Evolutionary conservation across 2,329 filamentous ascomycete genomes (phyloP).

Genomic region (Lojkania enalia): DNA sequence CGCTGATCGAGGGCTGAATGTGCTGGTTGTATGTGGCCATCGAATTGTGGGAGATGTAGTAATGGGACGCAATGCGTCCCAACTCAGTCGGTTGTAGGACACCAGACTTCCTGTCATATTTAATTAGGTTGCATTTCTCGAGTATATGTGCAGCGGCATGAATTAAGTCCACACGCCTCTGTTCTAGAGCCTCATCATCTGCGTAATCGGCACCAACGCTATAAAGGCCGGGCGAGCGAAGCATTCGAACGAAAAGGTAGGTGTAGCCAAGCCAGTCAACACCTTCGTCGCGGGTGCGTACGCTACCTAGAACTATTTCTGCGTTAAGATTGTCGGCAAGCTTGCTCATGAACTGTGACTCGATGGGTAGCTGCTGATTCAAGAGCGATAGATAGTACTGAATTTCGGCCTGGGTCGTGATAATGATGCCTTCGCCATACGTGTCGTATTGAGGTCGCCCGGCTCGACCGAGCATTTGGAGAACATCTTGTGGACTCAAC

Average conservation of each 20-base stretch:
- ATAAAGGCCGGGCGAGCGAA: slow-evolving; percentile 91
- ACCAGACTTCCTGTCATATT: slow-evolving; percentile 93
- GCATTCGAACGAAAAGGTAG: slow-evolving; percentile 96
- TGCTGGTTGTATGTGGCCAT: slow-evolving; percentile 98
- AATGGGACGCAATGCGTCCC: slow-evolving; percentile 93
- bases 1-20: slow-evolving; percentile 88
- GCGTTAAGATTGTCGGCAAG: slow-evolving; percentile 96
- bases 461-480: slow-evolving; percentile 98
- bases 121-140: slow-evolving; percentile 84
- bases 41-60: slow-evolving; percentile 94
- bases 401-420: slow-evolving; percentile 91
- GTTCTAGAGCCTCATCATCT: slow-evolving; percentile 86
- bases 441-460: slow-evolving; percentile 96
- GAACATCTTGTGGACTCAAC: slow-evolving; percentile 91
- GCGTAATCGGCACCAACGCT: slow-evolving; percentile 96
- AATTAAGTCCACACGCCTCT: slow-evolving; percentile 95
- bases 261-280: slow-evolving; percentile 99
- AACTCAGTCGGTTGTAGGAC: slow-evolving; percentile 89
- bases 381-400: slow-evolving; percentile 96
- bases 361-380: slow-evolving; percentile 96
- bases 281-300: slow-evolving; percentile 87
- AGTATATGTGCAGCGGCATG: slow-evolving; percentile 89
- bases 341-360: slow-evolving; percentile 92
- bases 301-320: slow-evolving; percentile 91
- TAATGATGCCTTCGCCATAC: slow-evolving; percentile 98